Evolutionary conservation across 2,329 filamentous ascomycete genomes (phyloP), one percentile per base, ranked within the genome.

Genomic region (Pyrenochaeta sp.): DNA sequence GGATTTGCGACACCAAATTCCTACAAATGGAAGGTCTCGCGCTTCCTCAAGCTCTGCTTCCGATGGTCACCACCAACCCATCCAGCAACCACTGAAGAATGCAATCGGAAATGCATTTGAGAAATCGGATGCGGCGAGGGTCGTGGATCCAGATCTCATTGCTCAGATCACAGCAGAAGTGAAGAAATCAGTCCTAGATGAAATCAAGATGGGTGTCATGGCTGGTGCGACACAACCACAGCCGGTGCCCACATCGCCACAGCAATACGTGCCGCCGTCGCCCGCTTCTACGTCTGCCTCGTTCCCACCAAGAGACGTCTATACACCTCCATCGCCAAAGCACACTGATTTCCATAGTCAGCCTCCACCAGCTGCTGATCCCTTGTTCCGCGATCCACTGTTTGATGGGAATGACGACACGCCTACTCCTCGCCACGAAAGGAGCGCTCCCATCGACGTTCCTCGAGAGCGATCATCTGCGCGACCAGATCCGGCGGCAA

Each of bases 141-240:
- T 82, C 39, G 77, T 90, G 12, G 84, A 87, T 50, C 86, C 86
- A 2, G 84, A 87, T 7, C 78, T 90, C 24, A 82, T 90, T 50
- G 83, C 85, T 47, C 84, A 87, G 59, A 86, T 89, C 64, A 88
- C 87, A 47, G 85, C 86, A 71, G 84, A 88, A 56, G 81, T 83
- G 34, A 81, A 81, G 66, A 79, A 73, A 59, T 77, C 76, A 63
- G 77, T 80, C 48, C 67, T 80, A 36, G 72, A 79, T 50, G 76
- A 75, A 50, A 79, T 87, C 64, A 86, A 84, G 66, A 77, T 80
- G 54, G 79, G 79, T 45, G 70, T 64, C 10, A 66, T 72, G 24
- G 66, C 64, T 51, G 67, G 64, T 64, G 55, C 71, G 40, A 63
- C 69, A 40, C 66, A 75, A 40, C 54, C 68, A 46, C 72, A 74